Evolutionary conservation across 75 land plant species (phyloP).

Genomic region (Adiantum capillusveneris): DNA sequence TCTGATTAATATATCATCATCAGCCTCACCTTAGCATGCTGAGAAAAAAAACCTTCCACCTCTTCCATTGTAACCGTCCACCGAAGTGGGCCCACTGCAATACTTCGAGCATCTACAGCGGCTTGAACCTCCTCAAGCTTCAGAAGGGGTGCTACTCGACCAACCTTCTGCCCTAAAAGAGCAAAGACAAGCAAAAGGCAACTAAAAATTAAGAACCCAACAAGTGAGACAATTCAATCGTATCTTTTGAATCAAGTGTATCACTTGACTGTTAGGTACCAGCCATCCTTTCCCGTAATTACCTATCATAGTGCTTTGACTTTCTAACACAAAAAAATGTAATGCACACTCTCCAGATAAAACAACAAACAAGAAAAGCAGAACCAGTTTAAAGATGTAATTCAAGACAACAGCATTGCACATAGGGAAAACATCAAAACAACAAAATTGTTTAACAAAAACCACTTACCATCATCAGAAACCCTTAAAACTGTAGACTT

Average conservation of each 20-base stretch:
- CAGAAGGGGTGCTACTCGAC: slow-evolving; percentile 42
- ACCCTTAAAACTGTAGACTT: slow-evolving; percentile 43
- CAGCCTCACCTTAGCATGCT: slow-evolving; percentile 56
- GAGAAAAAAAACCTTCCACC: slow-evolving; percentile 57
- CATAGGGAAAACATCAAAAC: no score
- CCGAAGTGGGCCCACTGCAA: slow-evolving; percentile 76
- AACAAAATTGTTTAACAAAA: slow-evolving; percentile 14
- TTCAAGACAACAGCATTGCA: no score
- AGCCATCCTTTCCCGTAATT: no score
- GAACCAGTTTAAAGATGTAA: no score
- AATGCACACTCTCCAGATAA: no score
- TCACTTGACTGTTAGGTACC: no score
- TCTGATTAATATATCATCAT: no score
- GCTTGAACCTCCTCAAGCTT: slow-evolving; percentile 70
- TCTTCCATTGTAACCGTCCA: slow-evolving; percentile 62
- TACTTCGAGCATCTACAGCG: slow-evolving; percentile 68
- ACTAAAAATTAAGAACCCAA: no score
- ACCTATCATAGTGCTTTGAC: no score
- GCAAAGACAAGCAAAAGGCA: not conserved
- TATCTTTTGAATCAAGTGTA: no score
- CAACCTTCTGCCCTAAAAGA: slow-evolving; percentile 69
- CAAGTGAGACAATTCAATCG: no score
- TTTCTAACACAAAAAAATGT: no score
- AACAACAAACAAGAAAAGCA: not conserved
- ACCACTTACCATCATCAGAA: slow-evolving; percentile 99